phyloP scores from a whole-genome alignment of 1,284 basidiomycete species.

The Heterobasidion occidentale region DNA sequence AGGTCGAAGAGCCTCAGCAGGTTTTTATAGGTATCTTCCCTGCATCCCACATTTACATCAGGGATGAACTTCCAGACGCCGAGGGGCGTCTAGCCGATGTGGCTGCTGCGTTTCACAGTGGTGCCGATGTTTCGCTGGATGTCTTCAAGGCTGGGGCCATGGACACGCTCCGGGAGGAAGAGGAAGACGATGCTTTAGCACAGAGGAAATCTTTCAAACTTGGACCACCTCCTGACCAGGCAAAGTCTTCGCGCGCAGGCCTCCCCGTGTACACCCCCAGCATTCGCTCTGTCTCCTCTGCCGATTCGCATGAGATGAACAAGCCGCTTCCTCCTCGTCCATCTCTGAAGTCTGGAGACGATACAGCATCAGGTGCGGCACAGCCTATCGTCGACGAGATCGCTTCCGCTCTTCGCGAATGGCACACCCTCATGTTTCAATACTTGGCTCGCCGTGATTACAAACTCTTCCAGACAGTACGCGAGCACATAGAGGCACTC shows the following conservation, averaged over 20 bases:
- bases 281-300: constrained; percentile 56
- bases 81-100: constrained; percentile 78
- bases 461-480: constrained; percentile 80
- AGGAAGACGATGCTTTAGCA: constrained; percentile 43
- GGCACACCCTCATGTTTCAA: constrained; percentile 87
- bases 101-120: constrained; percentile 38
- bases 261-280: constrained; percentile 64
- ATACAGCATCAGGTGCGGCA: constrained; percentile 71
- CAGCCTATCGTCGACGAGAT: constrained; percentile 98
- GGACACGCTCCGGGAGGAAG: constrained; percentile 67
- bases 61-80: constrained; percentile 85
- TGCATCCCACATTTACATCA: constrained; percentile 82
- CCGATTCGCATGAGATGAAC: constrained; percentile 47
- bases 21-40: constrained; percentile 97
- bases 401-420: constrained; percentile 91
- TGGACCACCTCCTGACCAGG: constrained; percentile 65
- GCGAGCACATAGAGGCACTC: constrained; percentile 86
- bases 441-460: constrained; percentile 90
- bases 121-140: constrained; percentile 25
- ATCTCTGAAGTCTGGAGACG: constrained; percentile 87
- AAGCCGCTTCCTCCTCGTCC: constrained; percentile 90
- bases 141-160: constrained; percentile 36
- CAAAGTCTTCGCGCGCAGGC: constrained; percentile 60
- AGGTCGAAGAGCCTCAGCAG: constrained; percentile 69
- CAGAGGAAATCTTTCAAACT: constrained; percentile 57